Conservation (phyloP, 176 grass and related monocot species). For the Metroxylon sagu region DNA sequence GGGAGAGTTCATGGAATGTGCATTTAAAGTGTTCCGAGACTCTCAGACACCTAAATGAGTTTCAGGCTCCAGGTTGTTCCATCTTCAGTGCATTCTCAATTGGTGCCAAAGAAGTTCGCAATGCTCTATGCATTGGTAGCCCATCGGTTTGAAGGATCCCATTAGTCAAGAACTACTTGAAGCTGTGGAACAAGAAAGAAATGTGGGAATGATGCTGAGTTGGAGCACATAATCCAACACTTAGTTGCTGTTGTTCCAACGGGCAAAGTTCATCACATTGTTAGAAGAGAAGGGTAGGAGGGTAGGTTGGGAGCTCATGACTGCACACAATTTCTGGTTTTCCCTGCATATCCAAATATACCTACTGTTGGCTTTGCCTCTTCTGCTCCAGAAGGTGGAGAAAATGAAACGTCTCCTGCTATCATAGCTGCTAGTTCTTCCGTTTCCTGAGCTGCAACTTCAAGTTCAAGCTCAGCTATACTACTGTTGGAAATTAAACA, state of each 20-base stretch:
- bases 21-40: no score
- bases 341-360: constrained; percentile 25
- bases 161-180: constrained; percentile 87
- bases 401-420: constrained; percentile 17
- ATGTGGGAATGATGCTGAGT: constrained; percentile 50
- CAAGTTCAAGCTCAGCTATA: constrained; percentile 26
- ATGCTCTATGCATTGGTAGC: constrained; percentile 89
- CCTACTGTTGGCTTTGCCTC: constrained; percentile 26
- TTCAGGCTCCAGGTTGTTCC: no score
- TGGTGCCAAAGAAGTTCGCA: constrained; percentile 99
- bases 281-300: constrained; percentile 51
- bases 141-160: constrained; percentile 85
- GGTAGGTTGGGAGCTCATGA: constrained; percentile 39
- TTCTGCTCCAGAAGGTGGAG: constrained; percentile 21
- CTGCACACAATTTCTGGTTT: constrained; percentile 42
- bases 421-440: constrained; percentile 26
- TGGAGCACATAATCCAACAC: constrained; percentile 70
- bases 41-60: no score
- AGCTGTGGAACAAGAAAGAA: constrained; percentile 79
- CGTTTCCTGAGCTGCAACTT: constrained; percentile 34
- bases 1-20: no score
- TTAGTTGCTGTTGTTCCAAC: constrained; percentile 52
- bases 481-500: no score
- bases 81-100: constrained; percentile 94
- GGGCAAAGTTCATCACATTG: constrained; percentile 48